These are phyloP conservation scores for Mycosphaerella sp. DNA, from an alignment of 2,329 filamentous ascomycete species.

Conservation along the genomic window DNA sequence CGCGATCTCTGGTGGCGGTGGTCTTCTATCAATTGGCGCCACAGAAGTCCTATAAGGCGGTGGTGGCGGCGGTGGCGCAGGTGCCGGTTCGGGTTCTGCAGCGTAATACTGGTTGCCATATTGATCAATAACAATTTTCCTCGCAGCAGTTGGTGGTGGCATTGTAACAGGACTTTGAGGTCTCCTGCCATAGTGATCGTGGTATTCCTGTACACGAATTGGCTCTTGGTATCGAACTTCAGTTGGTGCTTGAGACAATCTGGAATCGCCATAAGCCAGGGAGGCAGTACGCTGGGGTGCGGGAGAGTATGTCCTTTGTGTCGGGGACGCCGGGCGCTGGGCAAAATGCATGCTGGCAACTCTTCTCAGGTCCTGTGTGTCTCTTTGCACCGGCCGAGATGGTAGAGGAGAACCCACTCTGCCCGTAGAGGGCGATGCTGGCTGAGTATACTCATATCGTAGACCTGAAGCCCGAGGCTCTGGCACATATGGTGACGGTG, in stretches of 20 bases:
- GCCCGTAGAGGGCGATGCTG: slow-evolving; percentile 36
- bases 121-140: slow-evolving; percentile 70
- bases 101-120: slow-evolving; percentile 75
- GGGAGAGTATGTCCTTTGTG: slow-evolving; percentile 37
- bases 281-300: slow-evolving; percentile 40
- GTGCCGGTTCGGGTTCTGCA: slow-evolving; percentile 39
- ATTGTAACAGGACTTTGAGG: slow-evolving; percentile 39
- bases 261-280: slow-evolving; percentile 39
- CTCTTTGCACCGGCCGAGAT: slow-evolving; percentile 36
- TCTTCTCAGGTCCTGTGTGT: slow-evolving; percentile 44
- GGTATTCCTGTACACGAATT: slow-evolving; percentile 26
- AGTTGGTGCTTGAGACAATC: slow-evolving; percentile 26
- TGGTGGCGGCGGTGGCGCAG: slow-evolving; percentile 22
- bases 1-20: slow-evolving; percentile 37
- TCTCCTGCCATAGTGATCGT: slow-evolving; percentile 34
- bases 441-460: slow-evolving; percentile 40
- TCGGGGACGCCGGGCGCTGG: slow-evolving; percentile 40
- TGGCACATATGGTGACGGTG: slow-evolving; percentile 42
- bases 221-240: slow-evolving; percentile 33
- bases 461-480: slow-evolving; percentile 36
- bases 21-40: slow-evolving; percentile 33
- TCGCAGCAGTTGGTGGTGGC: slow-evolving; percentile 40
- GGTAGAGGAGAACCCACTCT: slow-evolving; percentile 35
- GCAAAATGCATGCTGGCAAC: slow-evolving; percentile 46
- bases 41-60: slow-evolving; percentile 47